Percentiles rank a stretch among this genome's conserved stretches.
These are phyloP conservation scores for Schizophyllum amplum DNA, from an alignment of 1,284 basidiomycete genomes.

Conservation along the genomic window DNA sequence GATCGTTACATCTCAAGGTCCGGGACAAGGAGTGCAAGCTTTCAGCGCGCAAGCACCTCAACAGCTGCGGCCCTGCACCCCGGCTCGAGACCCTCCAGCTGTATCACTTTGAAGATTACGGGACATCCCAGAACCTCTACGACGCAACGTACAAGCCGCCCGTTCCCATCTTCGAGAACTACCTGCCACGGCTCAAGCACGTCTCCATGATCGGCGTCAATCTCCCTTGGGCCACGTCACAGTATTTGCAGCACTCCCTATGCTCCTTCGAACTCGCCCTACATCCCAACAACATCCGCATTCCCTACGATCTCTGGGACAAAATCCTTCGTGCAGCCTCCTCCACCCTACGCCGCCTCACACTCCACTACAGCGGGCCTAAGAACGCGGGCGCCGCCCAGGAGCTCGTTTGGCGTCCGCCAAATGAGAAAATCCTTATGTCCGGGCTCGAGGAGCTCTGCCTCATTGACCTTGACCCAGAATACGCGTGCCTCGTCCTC, in stretches of 20 bases:
- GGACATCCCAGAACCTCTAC: constrained; percentile 38
- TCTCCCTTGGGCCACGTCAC: constrained; percentile 45
- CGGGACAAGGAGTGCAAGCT: constrained; percentile 48
- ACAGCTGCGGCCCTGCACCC: constrained; percentile 40
- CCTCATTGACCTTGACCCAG: constrained; percentile 47
- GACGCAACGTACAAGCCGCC: constrained; percentile 47
- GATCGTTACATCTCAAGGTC: constrained; percentile 49
- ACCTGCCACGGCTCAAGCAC: constrained; percentile 39
- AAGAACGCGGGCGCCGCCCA: constrained; percentile 25
- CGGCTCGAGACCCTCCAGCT: constrained; percentile 49
- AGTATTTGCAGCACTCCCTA: constrained; percentile 40
- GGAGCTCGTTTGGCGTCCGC: constrained; percentile 24
- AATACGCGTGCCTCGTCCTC: constrained; percentile 37
- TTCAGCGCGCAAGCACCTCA: constrained; percentile 39
- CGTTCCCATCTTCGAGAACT: constrained; percentile 43
- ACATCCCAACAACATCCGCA: constrained; percentile 50
- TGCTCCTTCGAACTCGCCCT: constrained; percentile 47
- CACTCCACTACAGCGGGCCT: constrained; percentile 52
- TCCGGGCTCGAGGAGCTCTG: constrained; percentile 34
- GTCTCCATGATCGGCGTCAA: constrained; percentile 57
- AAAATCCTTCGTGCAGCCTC: constrained; percentile 36
- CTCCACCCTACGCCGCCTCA: constrained; percentile 37
- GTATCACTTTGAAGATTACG: constrained; percentile 55
- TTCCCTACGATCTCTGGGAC: constrained; percentile 43
- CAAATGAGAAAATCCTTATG: constrained; percentile 26